phyloP scores from a whole-genome alignment of 1,139 yeast genomes.

The Geotrichum histeridarum region DNA sequence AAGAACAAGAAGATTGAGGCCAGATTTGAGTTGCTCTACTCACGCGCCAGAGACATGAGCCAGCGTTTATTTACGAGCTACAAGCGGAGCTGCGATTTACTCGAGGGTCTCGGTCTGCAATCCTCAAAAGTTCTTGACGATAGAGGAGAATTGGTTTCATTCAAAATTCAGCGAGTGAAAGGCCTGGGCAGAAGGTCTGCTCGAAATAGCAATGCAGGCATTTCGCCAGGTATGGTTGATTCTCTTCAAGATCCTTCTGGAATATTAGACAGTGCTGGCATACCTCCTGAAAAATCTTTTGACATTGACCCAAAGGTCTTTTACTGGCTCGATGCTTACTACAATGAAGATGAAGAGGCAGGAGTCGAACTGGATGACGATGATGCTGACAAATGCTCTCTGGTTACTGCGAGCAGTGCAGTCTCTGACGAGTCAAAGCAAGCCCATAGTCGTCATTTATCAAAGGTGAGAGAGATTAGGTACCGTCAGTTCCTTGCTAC shows the following conservation, averaged over 20 bases:
- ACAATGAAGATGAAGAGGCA: slow-evolving; percentile 20
- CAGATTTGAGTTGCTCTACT: slow-evolving; percentile 19
- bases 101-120: slow-evolving; percentile 74
- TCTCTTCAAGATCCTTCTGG: slow-evolving; percentile 12
- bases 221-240: background rate
- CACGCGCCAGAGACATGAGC: slow-evolving; percentile 38
- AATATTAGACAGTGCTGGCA: slow-evolving; percentile 19
- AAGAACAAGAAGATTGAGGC: slow-evolving; percentile 9
- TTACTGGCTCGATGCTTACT: slow-evolving; percentile 33
- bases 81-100: slow-evolving; percentile 50
- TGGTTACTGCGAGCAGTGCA: slow-evolving; percentile 1
- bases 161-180: slow-evolving; percentile 34
- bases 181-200: slow-evolving; percentile 29
- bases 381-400: slow-evolving; percentile 4
- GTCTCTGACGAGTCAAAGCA: background rate
- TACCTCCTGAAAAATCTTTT: slow-evolving; percentile 13
- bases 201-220: slow-evolving; percentile 16
- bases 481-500: slow-evolving; percentile 33
- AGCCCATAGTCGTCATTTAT: slow-evolving; percentile 9
- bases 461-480: slow-evolving; percentile 24
- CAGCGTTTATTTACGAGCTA: slow-evolving; percentile 38
- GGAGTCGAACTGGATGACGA: slow-evolving; percentile 13
- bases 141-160: slow-evolving; percentile 25
- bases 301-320: slow-evolving; percentile 25
- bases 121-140: slow-evolving; percentile 34